Evolutionary conservation across 192 early-diverging fungal species (phyloP).

Genomic region (Linnemannia schmuckeri): DNA sequence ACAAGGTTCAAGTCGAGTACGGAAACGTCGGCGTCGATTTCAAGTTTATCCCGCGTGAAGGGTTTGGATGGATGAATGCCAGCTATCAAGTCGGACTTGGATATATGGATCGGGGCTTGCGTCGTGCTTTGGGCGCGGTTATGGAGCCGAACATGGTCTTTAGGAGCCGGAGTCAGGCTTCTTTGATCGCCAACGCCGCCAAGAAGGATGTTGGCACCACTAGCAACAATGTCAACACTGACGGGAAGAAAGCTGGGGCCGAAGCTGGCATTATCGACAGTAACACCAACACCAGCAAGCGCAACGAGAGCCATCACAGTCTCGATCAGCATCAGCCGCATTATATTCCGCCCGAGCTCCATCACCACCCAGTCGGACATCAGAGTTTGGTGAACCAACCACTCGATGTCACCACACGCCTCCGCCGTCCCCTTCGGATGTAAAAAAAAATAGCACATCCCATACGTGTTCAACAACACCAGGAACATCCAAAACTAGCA

Average conservation of each 20-base stretch:
- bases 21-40: slow-evolving; percentile 97
- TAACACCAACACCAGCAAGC: not conserved
- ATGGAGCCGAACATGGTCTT: slow-evolving; percentile 46
- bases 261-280: not conserved
- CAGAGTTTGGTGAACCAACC: slow-evolving; percentile 27
- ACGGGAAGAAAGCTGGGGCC: not conserved
- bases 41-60: slow-evolving; percentile 93
- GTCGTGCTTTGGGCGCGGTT: slow-evolving; percentile 78
- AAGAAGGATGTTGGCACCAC: not conserved
- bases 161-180: slow-evolving; percentile 2
- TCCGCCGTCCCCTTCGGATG: slow-evolving; percentile 24
- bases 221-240: not conserved
- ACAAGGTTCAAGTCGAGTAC: slow-evolving; percentile 94
- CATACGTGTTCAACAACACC: not conserved
- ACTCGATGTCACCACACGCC: slow-evolving; percentile 38
- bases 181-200: not conserved
- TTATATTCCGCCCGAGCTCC: not conserved
- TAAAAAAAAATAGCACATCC: not conserved
- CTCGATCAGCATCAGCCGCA: not conserved
- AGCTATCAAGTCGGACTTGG: slow-evolving; percentile 86
- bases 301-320: not conserved
- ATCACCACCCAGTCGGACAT: not conserved
- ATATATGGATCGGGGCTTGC: slow-evolving; percentile 78
- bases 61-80: slow-evolving; percentile 99
- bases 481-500: too few relatives aligned